Conservation (phyloP, 164 flowering plant species). For the Chimonanthus praecox region DNA sequence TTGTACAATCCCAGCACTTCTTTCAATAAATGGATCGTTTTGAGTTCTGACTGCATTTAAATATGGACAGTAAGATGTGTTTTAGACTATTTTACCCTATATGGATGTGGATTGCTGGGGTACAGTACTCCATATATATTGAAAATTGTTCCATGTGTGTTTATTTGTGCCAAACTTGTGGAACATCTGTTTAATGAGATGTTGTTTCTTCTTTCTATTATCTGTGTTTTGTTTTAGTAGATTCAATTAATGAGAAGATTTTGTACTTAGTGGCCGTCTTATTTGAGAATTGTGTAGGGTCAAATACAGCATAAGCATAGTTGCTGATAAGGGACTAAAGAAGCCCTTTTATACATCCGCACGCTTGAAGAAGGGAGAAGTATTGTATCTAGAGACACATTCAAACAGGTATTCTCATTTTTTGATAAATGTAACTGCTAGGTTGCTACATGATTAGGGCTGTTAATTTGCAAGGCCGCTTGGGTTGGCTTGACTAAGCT, state of each 20-base stretch:
- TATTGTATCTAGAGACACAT: conserved; percentile 86
- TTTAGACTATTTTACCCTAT: no score
- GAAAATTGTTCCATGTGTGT: background rate
- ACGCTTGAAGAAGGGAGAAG: conserved; percentile 97
- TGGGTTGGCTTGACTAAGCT: no score
- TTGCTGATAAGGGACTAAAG: conserved; percentile 97
- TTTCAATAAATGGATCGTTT: no score
- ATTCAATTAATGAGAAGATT: background rate
- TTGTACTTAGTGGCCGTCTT: conserved; percentile 7
- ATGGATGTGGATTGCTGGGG: no score
- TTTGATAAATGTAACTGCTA: background rate
- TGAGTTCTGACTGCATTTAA: no score
- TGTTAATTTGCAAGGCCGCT: no score
- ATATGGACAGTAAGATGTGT: no score
- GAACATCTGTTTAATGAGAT: background rate
- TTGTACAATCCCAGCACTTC: no score
- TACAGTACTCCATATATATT: background rate
- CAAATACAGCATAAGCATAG: conserved; percentile 84
- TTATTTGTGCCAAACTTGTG: background rate
- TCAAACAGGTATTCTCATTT: conserved; percentile 54
- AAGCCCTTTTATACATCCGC: conserved; percentile 90
- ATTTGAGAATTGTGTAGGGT: conserved; percentile 42
- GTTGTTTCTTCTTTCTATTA: background rate
- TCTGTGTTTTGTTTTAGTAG: conserved; percentile 3
- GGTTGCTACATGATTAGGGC: no score